These are phyloP conservation scores for Starmerella vitae DNA, from an alignment of 805 yeast genomes.

Conservation along the genomic window DNA sequence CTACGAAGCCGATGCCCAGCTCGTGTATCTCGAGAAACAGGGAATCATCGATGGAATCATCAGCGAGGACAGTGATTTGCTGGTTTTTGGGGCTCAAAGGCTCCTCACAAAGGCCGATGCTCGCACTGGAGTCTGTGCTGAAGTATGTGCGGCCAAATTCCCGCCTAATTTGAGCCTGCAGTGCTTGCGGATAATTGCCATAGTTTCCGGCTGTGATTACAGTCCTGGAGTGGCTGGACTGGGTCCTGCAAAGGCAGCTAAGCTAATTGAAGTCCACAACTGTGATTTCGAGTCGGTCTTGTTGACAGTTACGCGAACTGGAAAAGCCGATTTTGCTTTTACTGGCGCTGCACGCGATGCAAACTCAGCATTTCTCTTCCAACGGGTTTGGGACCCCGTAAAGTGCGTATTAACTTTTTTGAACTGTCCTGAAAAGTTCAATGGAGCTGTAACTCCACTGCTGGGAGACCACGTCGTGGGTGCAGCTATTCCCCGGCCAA, in stretches of 20 bases:
- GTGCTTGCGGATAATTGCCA: conserved; percentile 54
- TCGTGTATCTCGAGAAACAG: conserved; percentile 70
- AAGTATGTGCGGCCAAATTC: conserved; percentile 41
- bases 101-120: conserved; percentile 66
- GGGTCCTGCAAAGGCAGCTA: conserved; percentile 67
- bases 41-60: conserved; percentile 74
- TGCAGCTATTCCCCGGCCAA: conserved; percentile 2
- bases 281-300: conserved; percentile 42
- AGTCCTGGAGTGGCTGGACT: conserved; percentile 72
- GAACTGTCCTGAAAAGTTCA: conserved; percentile 23
- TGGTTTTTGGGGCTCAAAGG: conserved; percentile 69
- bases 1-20: conserved; percentile 94
- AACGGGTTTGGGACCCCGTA: conserved; percentile 69
- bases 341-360: conserved; percentile 52
- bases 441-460: neutral
- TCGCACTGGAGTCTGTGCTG: conserved; percentile 54
- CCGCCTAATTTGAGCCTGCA: conserved; percentile 28
- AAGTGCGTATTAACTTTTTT: conserved; percentile 25
- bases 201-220: conserved; percentile 93
- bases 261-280: conserved; percentile 38
- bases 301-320: conserved; percentile 44
- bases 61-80: conserved; percentile 86
- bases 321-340: conserved; percentile 48
- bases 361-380: conserved; percentile 64
- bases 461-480: conserved; percentile 12